Evolutionary conservation across 106 monocot genomes (phyloP).

Genomic region (Posidonia australis): DNA sequence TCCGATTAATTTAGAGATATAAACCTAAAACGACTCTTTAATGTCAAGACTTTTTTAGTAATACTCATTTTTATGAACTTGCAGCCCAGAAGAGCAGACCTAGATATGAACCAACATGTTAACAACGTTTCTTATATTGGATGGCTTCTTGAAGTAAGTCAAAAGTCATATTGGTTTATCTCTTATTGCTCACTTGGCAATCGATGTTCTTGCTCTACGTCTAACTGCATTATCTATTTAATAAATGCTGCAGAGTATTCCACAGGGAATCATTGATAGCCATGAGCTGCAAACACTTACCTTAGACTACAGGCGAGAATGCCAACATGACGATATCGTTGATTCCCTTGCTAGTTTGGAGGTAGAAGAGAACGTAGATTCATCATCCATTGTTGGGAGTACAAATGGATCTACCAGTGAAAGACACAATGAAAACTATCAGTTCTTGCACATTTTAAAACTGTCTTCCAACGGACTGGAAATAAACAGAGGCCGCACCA

Average conservation of each 20-base stretch:
- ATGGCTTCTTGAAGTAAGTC: constrained; percentile 94
- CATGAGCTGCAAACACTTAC: constrained; percentile 94
- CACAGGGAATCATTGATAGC: constrained; percentile 89
- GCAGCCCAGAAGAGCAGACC: constrained; percentile 96
- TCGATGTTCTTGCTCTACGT: too few species aligned
- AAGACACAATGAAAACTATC: constrained; percentile 17
- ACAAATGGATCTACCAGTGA: constrained; percentile 29
- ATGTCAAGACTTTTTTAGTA: background rate
- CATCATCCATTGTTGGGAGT: background rate
- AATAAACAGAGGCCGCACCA: constrained; percentile 81
- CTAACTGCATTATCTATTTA: too few species aligned
- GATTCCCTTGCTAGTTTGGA: constrained; percentile 88
- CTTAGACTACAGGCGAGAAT: constrained; percentile 86
- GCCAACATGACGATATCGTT: constrained; percentile 83
- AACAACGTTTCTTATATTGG: constrained; percentile 98
- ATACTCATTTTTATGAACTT: background rate
- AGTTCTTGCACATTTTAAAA: constrained; percentile 78
- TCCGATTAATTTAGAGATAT: background rate
- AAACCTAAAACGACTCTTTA: background rate
- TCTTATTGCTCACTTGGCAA: background rate
- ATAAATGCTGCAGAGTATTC: constrained; percentile 75
- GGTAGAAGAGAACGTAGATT: constrained; percentile 8
- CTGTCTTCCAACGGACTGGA: constrained; percentile 53
- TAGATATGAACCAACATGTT: constrained; percentile 99
- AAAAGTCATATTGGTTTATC: background rate